Evolutionary conservation across 1,139 yeast species (phyloP).

Genomic region (Yamadazyma oceani): DNA sequence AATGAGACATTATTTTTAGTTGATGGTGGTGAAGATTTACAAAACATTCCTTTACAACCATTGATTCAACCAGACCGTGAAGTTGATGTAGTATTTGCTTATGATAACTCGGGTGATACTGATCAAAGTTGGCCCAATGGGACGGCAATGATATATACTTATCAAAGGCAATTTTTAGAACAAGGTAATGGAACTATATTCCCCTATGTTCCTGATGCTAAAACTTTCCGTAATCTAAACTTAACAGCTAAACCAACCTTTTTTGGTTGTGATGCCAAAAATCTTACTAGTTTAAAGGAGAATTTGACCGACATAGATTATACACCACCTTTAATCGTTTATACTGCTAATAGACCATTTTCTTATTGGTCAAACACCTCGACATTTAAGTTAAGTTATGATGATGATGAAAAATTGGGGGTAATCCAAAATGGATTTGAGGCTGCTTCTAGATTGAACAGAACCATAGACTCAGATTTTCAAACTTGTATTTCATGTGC

Average conservation of each 20-base stretch:
- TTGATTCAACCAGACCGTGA: conserved; percentile 39
- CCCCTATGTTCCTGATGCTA: conserved; percentile 83
- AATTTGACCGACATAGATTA: conserved; percentile 22
- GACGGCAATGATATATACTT: conserved; percentile 45
- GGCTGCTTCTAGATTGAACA: conserved; percentile 67
- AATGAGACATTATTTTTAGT: conserved; percentile 39
- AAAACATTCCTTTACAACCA: conserved; percentile 41
- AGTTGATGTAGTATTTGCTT: conserved; percentile 46
- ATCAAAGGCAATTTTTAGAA: conserved; percentile 63
- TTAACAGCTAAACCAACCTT: conserved; percentile 71
- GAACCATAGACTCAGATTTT: conserved; percentile 74
- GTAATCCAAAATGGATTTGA: conserved; percentile 82
- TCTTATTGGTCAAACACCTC: conserved; percentile 67
- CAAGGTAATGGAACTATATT: conserved; percentile 68
- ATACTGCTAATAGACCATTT: conserved; percentile 77
- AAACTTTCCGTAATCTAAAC: conserved; percentile 61
- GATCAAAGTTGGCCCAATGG: conserved; percentile 45
- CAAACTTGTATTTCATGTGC: conserved; percentile 87
- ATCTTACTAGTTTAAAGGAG: conserved; percentile 52
- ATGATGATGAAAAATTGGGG: conserved; percentile 53
- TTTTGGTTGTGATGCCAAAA: conserved; percentile 79
- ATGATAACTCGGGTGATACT: conserved; percentile 51
- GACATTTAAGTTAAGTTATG: conserved; percentile 67
- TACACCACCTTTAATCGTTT: conserved; percentile 74
- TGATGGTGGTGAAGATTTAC: conserved; percentile 49